A percentile compares a stretch with the other conserved stretches of the same genome.
These are phyloP conservation scores for Drechslera avenae DNA, from an alignment of 2,329 filamentous ascomycete species.

Conservation along the genomic window DNA sequence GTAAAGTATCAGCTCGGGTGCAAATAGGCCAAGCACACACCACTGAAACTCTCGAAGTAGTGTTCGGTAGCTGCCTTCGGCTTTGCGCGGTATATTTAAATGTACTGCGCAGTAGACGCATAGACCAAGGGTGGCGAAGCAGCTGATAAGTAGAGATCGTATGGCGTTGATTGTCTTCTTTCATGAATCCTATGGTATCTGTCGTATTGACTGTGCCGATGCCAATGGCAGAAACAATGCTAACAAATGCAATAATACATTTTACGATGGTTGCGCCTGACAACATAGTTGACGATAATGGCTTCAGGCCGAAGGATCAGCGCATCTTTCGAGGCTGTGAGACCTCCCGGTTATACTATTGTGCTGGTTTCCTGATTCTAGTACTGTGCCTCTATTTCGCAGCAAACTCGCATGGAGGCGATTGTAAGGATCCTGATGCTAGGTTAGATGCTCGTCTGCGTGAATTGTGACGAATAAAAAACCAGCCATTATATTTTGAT, in stretches of 20 bases:
- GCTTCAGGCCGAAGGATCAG: neutral
- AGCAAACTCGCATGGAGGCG: no score
- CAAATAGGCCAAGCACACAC: conserved; percentile 20
- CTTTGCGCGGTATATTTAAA: conserved; percentile 19
- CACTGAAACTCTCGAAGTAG: conserved; percentile 10
- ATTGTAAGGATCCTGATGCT: no score
- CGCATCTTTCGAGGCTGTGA: neutral
- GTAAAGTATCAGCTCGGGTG: conserved; percentile 19
- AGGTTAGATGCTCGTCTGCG: no score
- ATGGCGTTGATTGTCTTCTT: conserved; percentile 9
- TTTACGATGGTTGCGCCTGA: neutral
- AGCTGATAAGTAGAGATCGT: conserved; percentile 8
- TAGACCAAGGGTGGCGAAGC: conserved; percentile 21
- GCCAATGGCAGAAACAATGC: neutral
- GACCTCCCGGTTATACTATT: neutral
- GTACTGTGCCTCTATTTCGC: neutral
- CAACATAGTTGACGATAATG: neutral
- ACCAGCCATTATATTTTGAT: no score
- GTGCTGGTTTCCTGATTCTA: neutral
- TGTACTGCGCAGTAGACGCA: conserved; percentile 26
- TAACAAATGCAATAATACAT: neutral
- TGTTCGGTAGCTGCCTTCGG: neutral
- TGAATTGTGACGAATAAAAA: no score
- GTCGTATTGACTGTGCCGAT: conserved; percentile 1
- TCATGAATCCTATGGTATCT: conserved; percentile 8